Evolutionary conservation across 1,284 basidiomycete species (phyloP).

Genomic region (Golubevia pallescens): DNA sequence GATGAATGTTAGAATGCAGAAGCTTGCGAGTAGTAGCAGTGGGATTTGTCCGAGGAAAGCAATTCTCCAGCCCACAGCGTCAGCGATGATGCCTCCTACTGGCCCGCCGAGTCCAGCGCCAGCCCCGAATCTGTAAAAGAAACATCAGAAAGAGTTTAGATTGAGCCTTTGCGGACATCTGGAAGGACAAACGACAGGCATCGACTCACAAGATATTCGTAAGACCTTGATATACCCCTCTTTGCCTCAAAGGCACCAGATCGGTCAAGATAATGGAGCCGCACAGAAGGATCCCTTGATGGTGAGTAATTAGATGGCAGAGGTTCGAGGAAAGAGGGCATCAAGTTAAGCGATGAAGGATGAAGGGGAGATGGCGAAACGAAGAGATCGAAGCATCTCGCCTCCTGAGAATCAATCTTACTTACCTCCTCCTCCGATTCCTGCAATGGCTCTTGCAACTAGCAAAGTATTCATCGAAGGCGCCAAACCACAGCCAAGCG

Average conservation of each 20-base stretch:
- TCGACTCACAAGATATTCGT: slow-evolving; percentile 73
- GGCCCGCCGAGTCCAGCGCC: slow-evolving; percentile 81
- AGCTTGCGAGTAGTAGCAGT: slow-evolving; percentile 76
- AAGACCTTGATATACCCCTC: slow-evolving; percentile 86
- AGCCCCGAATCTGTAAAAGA: slow-evolving; percentile 12
- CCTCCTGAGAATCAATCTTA: too few species aligned
- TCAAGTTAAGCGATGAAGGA: too few species aligned
- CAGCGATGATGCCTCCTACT: slow-evolving; percentile 84
- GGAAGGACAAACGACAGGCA: slow-evolving; percentile 11
- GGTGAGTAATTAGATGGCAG: too few species aligned
- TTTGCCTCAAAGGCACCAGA: slow-evolving; percentile 76
- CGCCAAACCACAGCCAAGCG: slow-evolving; percentile 79
- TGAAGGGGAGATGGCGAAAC: too few species aligned
- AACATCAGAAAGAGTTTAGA: too few species aligned
- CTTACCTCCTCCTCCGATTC: slow-evolving; percentile 90
- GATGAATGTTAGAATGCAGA: slow-evolving; percentile 73
- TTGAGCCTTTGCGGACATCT: neutral
- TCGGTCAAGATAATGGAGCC: neutral
- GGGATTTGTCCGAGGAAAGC: slow-evolving; percentile 70
- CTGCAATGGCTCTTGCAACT: slow-evolving; percentile 78
- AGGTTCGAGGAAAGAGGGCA: too few species aligned
- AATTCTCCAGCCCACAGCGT: slow-evolving; percentile 76
- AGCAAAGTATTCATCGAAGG: slow-evolving; percentile 83
- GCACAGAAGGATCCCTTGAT: neutral
- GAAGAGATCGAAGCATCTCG: too few species aligned